Evolutionary conservation across 768 basidiomycete genomes (phyloP).

Genomic region (Boletellus emodensis): DNA sequence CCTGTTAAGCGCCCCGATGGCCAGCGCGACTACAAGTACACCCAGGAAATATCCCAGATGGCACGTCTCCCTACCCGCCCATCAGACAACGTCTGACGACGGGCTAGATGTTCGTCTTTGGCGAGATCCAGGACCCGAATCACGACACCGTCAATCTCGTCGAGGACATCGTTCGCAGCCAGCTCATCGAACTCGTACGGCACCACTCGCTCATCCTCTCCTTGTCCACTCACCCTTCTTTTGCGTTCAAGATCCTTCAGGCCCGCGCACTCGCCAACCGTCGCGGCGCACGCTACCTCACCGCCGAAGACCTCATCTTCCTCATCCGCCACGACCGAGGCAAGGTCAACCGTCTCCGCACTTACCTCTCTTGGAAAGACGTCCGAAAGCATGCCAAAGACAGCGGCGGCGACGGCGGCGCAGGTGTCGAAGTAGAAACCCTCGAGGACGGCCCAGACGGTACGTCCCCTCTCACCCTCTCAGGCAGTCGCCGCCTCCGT

Average conservation of each 20-base stretch:
- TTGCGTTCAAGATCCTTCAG: constrained; percentile 66
- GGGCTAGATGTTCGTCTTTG: constrained; percentile 91
- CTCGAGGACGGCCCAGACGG: constrained; percentile 83
- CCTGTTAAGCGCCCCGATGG: constrained; percentile 22
- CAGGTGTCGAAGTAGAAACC: constrained; percentile 76
- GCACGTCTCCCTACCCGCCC: constrained; percentile 22
- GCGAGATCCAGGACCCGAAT: constrained; percentile 88
- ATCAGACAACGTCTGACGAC: background rate
- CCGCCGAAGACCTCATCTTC: constrained; percentile 94
- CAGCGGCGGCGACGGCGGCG: constrained; percentile 76
- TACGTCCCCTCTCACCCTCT: constrained; percentile 27
- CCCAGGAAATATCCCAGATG: constrained; percentile 93
- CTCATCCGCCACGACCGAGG: constrained; percentile 91
- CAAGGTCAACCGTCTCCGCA: constrained; percentile 88
- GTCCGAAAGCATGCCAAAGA: constrained; percentile 95
- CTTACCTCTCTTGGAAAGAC: constrained; percentile 96
- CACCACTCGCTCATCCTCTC: background rate
- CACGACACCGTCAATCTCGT: constrained; percentile 86
- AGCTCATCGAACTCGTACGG: constrained; percentile 84
- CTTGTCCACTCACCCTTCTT: constrained; percentile 2
- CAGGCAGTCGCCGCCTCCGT: background rate
- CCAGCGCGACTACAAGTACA: constrained; percentile 76
- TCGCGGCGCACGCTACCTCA: constrained; percentile 79
- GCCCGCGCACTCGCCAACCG: constrained; percentile 79
- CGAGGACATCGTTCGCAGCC: constrained; percentile 90